Conservation (phyloP, 2,329 filamentous ascomycete genomes). For the Exophiala sp. region DNA sequence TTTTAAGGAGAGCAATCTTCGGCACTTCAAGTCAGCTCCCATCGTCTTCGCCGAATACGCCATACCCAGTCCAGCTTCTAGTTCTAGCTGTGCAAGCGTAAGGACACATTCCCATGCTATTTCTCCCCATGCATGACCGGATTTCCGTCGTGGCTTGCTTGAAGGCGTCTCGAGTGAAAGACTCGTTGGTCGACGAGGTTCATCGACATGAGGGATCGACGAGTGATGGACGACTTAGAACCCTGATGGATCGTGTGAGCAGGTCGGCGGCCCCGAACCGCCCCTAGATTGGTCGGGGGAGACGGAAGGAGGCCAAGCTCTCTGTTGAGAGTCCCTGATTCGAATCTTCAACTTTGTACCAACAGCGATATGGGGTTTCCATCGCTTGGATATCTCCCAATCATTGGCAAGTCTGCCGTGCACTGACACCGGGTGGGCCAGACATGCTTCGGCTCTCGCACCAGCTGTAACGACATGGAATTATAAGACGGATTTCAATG, state of each 20-base stretch:
- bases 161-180: background rate
- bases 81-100: background rate
- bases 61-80: slow-evolving; percentile 2
- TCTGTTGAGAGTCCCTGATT: background rate
- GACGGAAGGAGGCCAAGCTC: background rate
- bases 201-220: background rate
- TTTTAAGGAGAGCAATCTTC: slow-evolving; percentile 2
- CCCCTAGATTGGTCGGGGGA: slow-evolving; percentile 10
- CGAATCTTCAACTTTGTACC: background rate
- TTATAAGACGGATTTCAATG: background rate
- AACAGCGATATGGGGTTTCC: background rate
- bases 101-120: background rate
- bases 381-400: background rate
- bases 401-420: background rate
- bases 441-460: background rate
- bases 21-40: slow-evolving; percentile 4
- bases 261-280: background rate
- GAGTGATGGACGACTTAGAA: slow-evolving; percentile 3
- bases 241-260: background rate
- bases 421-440: background rate
- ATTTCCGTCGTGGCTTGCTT: background rate
- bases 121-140: background rate
- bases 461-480: background rate
- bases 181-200: background rate
- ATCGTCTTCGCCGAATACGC: background rate